Conservation (phyloP, 345 rosid species). For the Boechera stricta region DNA sequence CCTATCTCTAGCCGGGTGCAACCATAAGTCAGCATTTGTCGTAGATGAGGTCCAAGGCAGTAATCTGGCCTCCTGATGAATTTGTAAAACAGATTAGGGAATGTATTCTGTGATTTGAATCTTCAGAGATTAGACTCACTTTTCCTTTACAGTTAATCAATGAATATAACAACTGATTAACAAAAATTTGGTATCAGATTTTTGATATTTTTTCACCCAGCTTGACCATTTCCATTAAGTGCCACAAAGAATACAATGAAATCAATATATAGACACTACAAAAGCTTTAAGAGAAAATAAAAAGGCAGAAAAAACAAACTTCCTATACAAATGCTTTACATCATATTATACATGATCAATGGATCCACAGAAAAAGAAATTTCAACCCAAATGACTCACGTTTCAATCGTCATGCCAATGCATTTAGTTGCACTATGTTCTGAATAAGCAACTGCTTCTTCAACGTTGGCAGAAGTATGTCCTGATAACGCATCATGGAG, state of each 20-base stretch:
- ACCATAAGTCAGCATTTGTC: constrained; percentile 96
- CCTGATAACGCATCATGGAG: constrained; percentile 99
- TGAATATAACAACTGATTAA: not conserved
- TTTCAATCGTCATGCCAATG: constrained; percentile 99
- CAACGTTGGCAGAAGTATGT: constrained; percentile 91
- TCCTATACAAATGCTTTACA: constrained; percentile 1
- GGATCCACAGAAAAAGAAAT: not conserved
- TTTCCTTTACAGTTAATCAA: not conserved
- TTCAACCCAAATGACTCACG: constrained; percentile 59
- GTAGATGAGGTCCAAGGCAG: constrained; percentile 97
- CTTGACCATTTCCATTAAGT: not conserved
- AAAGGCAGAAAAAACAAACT: not conserved
- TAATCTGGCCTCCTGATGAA: constrained; percentile 91
- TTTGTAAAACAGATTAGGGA: constrained; percentile 30
- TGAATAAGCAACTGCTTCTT: constrained; percentile 95
- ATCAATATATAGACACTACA: not conserved
- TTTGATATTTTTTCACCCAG: not conserved
- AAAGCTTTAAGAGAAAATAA: not conserved
- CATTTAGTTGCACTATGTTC: constrained; percentile 95
- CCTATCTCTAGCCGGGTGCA: constrained; percentile 98
- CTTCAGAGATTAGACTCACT: constrained; percentile 15
- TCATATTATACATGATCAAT: not conserved
- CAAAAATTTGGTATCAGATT: not conserved
- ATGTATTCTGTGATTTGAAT: not conserved
- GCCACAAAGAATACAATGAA: not conserved